Evolutionary conservation across 805 yeast genomes (phyloP).

Genomic region (Wickerhamiella sorbophila): DNA sequence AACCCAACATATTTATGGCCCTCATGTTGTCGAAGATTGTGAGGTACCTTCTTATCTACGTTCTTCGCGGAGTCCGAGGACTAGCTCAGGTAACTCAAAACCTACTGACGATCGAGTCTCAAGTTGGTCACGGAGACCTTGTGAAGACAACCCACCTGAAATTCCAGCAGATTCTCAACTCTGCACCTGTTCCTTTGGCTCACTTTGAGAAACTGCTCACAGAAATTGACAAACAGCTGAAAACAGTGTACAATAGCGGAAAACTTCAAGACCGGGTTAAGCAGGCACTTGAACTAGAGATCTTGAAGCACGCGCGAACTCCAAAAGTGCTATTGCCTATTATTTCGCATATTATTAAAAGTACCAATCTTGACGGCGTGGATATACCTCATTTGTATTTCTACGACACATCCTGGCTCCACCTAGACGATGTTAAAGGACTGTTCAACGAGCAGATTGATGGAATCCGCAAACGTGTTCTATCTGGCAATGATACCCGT

Average conservation of each 20-base stretch:
- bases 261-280: conserved; percentile 8
- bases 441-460: conserved; percentile 18
- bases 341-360: conserved; percentile 30
- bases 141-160: conserved; percentile 19
- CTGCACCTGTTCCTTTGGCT: conserved; percentile 15
- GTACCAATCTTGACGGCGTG: conserved; percentile 31
- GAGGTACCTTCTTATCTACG: conserved; percentile 24
- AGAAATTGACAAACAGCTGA: conserved; percentile 13
- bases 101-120: conserved; percentile 9
- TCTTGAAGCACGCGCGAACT: conserved; percentile 36
- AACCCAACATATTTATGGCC: conserved; percentile 19
- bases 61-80: conserved; percentile 28
- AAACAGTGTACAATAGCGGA: conserved; percentile 12
- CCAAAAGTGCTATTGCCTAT: conserved; percentile 31
- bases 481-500: conserved; percentile 27
- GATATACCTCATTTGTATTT: conserved; percentile 44
- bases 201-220: conserved; percentile 14
- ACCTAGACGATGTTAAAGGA: conserved; percentile 21
- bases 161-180: conserved; percentile 18
- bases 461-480: conserved; percentile 24
- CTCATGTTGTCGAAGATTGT: conserved; percentile 26
- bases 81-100: conserved; percentile 21
- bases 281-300: conserved; percentile 14
- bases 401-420: conserved; percentile 55
- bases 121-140: conserved; percentile 17